Base-by-base conservation (phyloP, 352 stramenopile genomes). In the Phytopythium boreale region DNA sequence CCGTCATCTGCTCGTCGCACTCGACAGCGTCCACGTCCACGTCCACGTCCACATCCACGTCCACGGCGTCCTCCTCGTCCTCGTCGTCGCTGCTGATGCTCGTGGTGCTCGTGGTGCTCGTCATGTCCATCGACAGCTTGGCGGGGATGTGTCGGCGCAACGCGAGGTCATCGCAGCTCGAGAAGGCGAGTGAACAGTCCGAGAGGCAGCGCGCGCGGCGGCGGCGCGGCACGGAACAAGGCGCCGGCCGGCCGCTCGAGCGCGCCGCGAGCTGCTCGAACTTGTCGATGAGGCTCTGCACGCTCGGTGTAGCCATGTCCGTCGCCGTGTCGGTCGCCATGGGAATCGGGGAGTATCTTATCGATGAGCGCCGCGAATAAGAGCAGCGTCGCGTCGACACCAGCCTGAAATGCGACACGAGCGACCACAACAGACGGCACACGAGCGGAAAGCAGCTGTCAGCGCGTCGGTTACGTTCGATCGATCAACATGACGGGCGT, bases 231-330 rank as follows among this genome's bases (percentile, higher is more conserved):
- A 49, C 17, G 64, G 56, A 12, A 62, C 22, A 37, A 3, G 17
- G 57, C 7, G 22, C 52, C 43, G 20, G 66, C 26, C 56, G 56
- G n/a, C 27, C 46, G 17, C n/a, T 53, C 22, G 69, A 68, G 43
- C 29, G 59, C 49, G 62, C 62, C 20, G 62, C 62, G 64, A 80
- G 70, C 34, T 66, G 60, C 58, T 80, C 73, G 47, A 80, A 80
- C 59, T 59, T 56, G 49, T 76, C 43, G 50, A 80, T 77, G 20
- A 77, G 70, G n/a, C 56, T 69, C 62, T 76, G 62, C 43, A 77
- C 73, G 17, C 19, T 34, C 56, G 56, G 31, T 36, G 37, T 39
- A 51, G 39, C 56, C 37, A 51, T 61, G 22, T 50, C 56, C 2
- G 24, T 43, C 22, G 39, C 24, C 52, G 34, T 51, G 15, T 41